Evolutionary conservation across 2,329 filamentous ascomycete genomes (phyloP), one percentile per base, ranked within the genome.

Genomic region (Tetracladium maxilliforme): DNA sequence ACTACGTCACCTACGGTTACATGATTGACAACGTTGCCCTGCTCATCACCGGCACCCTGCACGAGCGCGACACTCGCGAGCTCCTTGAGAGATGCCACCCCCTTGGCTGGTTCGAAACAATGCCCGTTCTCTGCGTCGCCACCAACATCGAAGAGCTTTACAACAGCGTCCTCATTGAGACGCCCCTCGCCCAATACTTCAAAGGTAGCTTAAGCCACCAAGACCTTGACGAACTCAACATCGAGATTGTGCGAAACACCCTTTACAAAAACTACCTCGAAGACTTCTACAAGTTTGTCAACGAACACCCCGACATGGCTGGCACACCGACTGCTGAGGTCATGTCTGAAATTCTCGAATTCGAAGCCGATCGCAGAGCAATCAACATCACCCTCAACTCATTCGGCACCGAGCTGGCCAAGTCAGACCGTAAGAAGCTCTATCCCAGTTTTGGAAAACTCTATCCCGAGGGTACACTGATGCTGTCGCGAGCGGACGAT

Each of bases 11-110:
- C 2, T 98, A 98, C 51, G 87, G 86, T 33, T 98, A 98, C 64
- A 98, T 98, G 90, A 98, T 98, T 54, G 90, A 98, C 58, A 98
- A 98, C 44, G 84, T 98, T 26, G 90, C 92, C 19, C 75, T 98
- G 20, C 72, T 98, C 44, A 98, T 98, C 52, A 98, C 90, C 13
- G 90, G 90, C 33, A 98, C 90, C 9, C 69, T 98, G 16, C 90
- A 98, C 56, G 92, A 98, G 58, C 73, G 90, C 48, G 90, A 98
- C 51, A 98, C 90, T 4, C 75, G 86, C 31, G 90, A 98, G 56
- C 69, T 98, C 34, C 61, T 98, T 27, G 90, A 95, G 47, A 68
- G 90, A 52, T 98, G 92, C 54, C 92, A 98, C 43, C 90, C 90
- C 6, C 68, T 98, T 6, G 90, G 90, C 39, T 95, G 86, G 84